A percentile compares a stretch with the other conserved stretches of the same genome.
Conservation (phyloP, 2,329 filamentous ascomycete species). For the Thelonectria discophora region DNA sequence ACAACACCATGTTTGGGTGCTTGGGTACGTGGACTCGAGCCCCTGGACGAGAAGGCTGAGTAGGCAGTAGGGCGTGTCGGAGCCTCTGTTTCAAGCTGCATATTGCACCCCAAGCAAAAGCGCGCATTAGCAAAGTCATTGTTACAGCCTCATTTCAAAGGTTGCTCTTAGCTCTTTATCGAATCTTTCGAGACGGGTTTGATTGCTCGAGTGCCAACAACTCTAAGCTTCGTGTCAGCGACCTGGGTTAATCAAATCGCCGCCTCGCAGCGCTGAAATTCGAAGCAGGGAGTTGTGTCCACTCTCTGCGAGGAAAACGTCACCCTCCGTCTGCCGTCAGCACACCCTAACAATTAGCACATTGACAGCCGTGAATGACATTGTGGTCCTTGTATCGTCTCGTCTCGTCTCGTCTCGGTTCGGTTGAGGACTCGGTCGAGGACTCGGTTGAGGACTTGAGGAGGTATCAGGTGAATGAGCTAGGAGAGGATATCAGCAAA, state of each 20-base stretch:
- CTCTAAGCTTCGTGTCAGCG: not conserved
- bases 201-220: not conserved
- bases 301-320: not conserved
- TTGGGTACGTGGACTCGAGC: not conserved
- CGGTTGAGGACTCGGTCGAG: not conserved
- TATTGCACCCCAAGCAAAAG: not conserved
- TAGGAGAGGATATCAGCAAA: not conserved
- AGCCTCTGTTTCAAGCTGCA: not conserved
- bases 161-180: not conserved
- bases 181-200: not conserved
- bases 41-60: not conserved
- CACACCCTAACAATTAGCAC: not conserved
- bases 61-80: not conserved
- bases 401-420: not conserved
- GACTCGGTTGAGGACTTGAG: no score
- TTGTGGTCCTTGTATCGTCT: no score
- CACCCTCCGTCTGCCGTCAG: not conserved
- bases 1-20: not conserved
- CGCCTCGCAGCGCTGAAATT: constrained; percentile 5
- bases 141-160: not conserved
- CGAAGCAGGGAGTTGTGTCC: not conserved
- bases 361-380: no score
- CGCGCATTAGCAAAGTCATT: not conserved
- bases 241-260: not conserved
- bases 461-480: not conserved